Percentiles rank a stretch among this genome's conserved stretches.
phyloP scores from a whole-genome alignment of 352 stramenopile species.

The Phytophthora megakarya region DNA sequence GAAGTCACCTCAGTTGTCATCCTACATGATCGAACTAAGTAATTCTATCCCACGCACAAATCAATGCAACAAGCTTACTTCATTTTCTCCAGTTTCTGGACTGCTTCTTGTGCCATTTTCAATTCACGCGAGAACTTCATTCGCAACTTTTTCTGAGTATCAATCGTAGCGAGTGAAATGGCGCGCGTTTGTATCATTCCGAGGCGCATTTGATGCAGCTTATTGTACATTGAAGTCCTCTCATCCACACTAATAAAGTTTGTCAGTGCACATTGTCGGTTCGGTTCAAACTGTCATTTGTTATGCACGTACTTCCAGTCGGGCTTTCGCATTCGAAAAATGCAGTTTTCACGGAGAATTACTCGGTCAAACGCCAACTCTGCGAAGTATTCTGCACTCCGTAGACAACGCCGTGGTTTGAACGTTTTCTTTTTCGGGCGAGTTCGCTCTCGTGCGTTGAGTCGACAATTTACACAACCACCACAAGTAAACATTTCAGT shows the following conservation, averaged over 20 bases:
- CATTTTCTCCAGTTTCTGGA: slow-evolving; percentile 45
- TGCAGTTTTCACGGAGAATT: slow-evolving; percentile 42
- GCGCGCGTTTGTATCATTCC: slow-evolving; percentile 41
- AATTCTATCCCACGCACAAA: too few relatives aligned
- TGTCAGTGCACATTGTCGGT: not conserved
- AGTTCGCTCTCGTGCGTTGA: slow-evolving; percentile 45
- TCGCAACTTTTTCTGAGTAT: slow-evolving; percentile 43
- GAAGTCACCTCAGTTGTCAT: not conserved
- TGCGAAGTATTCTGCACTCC: slow-evolving; percentile 47
- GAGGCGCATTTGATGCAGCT: slow-evolving; percentile 65
- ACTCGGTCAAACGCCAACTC: slow-evolving; percentile 49
- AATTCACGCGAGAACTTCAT: slow-evolving; percentile 62
- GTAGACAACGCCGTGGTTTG: slow-evolving; percentile 46
- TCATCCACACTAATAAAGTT: slow-evolving; percentile 33
- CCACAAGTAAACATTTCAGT: slow-evolving; percentile 40
- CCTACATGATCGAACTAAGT: too few relatives aligned
- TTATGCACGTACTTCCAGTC: slow-evolving; percentile 56
- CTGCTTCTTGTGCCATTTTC: slow-evolving; percentile 44
- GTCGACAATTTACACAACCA: slow-evolving; percentile 60
- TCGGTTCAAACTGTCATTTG: not conserved
- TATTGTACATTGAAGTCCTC: slow-evolving; percentile 60
- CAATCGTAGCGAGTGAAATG: slow-evolving; percentile 37
- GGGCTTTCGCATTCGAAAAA: slow-evolving; percentile 62
- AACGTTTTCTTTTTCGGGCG: slow-evolving; percentile 22
- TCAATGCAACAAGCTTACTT: slow-evolving; percentile 34